These are phyloP conservation scores for Micractinium sp. DNA, from an alignment of 139 green algal species.

Conservation along the genomic window DNA sequence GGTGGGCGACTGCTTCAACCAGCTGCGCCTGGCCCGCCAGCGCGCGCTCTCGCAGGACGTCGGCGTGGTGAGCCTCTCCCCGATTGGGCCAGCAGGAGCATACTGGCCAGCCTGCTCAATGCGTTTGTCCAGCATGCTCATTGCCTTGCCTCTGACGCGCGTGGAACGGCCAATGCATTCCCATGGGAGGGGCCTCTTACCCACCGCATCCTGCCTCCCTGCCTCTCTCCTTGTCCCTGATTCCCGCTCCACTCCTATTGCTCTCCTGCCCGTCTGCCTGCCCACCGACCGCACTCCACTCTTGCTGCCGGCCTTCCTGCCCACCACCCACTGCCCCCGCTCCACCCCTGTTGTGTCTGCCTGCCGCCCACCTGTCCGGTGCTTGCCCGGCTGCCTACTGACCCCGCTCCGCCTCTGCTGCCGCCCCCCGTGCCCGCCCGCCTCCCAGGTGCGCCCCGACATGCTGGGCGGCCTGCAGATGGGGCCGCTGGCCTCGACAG, in stretches of 20 bases:
- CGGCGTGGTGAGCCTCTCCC: background rate
- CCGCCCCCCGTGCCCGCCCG: background rate
- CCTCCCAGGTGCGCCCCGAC: background rate
- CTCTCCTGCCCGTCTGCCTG: background rate
- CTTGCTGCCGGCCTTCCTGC: too few species aligned
- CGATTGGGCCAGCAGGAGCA: too few species aligned
- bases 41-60: slow-evolving; percentile 7
- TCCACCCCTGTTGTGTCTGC: too few species aligned
- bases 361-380: background rate
- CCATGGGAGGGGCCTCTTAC: too few species aligned
- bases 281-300: background rate
- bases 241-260: background rate
- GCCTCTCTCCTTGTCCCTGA: too few species aligned
- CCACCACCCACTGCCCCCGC: too few species aligned
- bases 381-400: too few species aligned
- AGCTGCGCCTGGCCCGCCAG: slow-evolving; percentile 75
- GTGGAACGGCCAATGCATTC: background rate
- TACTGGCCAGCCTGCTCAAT: background rate
- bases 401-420: background rate
- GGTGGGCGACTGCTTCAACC: slow-evolving; percentile 94
- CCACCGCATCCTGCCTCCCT: background rate
- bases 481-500: background rate
- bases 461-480: background rate
- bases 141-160: background rate
- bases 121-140: background rate